Evolutionary conservation across 2,329 filamentous ascomycete species (phyloP), one percentile per base, ranked within the genome.

Genomic region (Tolypocladium tropicale): DNA sequence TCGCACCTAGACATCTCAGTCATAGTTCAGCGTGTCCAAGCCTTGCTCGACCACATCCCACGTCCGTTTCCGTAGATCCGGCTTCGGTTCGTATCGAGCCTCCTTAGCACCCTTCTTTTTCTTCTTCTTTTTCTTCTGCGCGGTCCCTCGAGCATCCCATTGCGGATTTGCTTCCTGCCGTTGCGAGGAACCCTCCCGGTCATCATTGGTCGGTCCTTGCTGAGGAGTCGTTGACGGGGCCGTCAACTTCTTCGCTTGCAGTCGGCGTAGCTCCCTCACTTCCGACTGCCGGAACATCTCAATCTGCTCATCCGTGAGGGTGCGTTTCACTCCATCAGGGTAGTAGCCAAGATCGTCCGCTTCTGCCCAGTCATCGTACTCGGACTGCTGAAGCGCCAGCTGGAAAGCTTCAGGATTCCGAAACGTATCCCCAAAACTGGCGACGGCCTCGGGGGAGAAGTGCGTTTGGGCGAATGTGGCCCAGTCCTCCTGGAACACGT

Each of bases 251-350:
- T 53, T 30, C 52, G 34, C 36, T 33, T 41, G 46, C 49, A 41
- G 34, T 59, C 82, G 82, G 30, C 89, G 75, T 41, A 95, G 74
- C 14, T 82, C 73, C 65, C 94, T 85, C 25, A 95, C 80, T 70
- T 97, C 93, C 2, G 89, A 93, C 67, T 95, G 90, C 59, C 92
- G 81, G 68, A 96, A 96, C 59, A 96, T 93, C 54, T 83, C 83
- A 62, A 96, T 90, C 74, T 96, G 89, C 63, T 91, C 89, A 65
- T 96, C 89, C 11, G 92, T 96, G 64, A 97, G 77, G 21, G 91
- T 96, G 43, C 93, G 86, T 68, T 94, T 94, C 59, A 85, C 83
- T 3, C 93, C 92, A 66, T 97, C 92, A 1, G 81, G 72, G 63
- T 97, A 97, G 70, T 90, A 93, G 21, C 91, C 93, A 18, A 96